Evolutionary conservation across 225 moss, liverwort and hornwort genomes (phyloP).

Genomic region (Marchantia paleacea): DNA sequence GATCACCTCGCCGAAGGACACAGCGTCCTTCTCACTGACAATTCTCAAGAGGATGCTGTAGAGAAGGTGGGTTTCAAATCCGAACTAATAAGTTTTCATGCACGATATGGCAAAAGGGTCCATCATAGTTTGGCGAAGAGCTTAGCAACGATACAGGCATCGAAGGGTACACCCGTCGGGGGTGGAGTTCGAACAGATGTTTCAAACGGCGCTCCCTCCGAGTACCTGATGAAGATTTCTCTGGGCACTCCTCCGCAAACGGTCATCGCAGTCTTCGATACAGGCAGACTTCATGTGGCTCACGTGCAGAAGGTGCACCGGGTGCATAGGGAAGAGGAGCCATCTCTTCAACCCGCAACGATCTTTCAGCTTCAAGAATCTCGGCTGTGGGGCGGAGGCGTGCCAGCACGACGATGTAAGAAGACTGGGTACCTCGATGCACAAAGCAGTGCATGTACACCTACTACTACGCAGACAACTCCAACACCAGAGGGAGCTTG

Average conservation of each 20-base stretch:
- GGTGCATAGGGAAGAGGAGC: not conserved
- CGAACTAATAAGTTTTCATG: too few species aligned
- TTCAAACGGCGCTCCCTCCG: conserved; percentile 19
- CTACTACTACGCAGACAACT: conserved; percentile 29
- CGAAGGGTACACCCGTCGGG: too few species aligned
- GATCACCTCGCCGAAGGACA: too few species aligned
- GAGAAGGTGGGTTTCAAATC: too few species aligned
- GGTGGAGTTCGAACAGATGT: conserved; percentile 12
- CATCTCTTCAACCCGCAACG: conserved; percentile 8
- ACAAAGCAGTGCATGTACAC: conserved; percentile 6
- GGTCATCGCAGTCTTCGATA: conserved; percentile 21
- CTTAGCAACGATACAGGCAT: too few species aligned
- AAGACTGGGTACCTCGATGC: conserved; percentile 9
- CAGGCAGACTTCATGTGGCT: conserved; percentile 30
- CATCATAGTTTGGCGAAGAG: too few species aligned
- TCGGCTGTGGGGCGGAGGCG: conserved; percentile 14
- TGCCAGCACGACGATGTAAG: conserved; percentile 5
- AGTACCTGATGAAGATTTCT: conserved; percentile 30
- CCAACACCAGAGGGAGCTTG: conserved; percentile 22
- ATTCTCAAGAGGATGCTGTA: too few species aligned
- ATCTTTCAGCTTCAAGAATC: conserved; percentile 18
- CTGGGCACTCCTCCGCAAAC: conserved; percentile 21
- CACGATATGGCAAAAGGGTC: too few species aligned
- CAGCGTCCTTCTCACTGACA: too few species aligned
- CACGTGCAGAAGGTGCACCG: conserved; percentile 2